Base-by-base conservation (phyloP, 176 grass and related monocot genomes). In the Avena insularis region DNA sequence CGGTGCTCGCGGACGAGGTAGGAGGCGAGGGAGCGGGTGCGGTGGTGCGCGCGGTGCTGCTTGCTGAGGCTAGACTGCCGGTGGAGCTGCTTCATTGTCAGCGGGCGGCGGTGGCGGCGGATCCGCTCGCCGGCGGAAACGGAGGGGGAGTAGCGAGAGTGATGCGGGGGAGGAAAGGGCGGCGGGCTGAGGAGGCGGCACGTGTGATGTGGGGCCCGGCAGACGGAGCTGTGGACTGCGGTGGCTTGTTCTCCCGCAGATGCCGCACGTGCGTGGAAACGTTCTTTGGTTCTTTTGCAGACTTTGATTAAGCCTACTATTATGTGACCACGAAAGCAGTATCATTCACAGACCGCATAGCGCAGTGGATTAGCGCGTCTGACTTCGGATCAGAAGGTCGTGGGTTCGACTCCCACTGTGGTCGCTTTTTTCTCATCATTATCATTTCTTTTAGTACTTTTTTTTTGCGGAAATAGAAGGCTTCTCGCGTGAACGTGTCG, bases 331-430 rank as follows among this genome's bases (percentile, higher is more conserved):
- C 16, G 55, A 20, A 0, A 8, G 40, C 2, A 57, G 17, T 5
- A 57, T 0, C 1, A 67, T 13, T 15, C 2, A 8, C 0, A 0
- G 73, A 76, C 73, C 73, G 48, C 73, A 76, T 76, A 76, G 73
- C 73, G 73, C 73, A 98, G 97, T 96, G 97, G 97, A 98, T 98
- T 98, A 98, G 97, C 94, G 90, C 92, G 97, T 98, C 97, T 98
- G 97, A 96, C 94, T 98, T 98, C 94, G 97, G 92, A 98, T 98
- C 97, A 96, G 92, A 98, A 98, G 94, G 97, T 98, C 94, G 97
- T 98, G 94, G 97, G 97, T 98, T 98, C 97, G 90, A 98, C 94
- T 98, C 96, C 96, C 90, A 94, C 94, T 96, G 97, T 98, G 92
- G 97, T 98, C 92, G 89, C 20, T 12, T 9, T 76, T 76, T 31